Conservation (phyloP, 1,284 basidiomycete species). For the Microbotryomycetes sp. region DNA sequence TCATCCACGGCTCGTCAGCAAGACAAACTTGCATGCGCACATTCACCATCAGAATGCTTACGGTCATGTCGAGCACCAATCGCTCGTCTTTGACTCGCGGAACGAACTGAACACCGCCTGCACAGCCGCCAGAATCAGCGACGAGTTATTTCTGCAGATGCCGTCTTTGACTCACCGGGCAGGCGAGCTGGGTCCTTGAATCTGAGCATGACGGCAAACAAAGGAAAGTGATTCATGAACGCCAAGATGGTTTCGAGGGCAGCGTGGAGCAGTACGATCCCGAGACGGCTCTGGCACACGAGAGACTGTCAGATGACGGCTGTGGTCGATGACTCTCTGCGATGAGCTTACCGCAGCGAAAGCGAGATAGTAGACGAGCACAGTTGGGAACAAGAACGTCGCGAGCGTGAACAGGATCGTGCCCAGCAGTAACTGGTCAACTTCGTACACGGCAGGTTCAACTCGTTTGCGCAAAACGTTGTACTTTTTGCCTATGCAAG, state of each 20-base stretch:
- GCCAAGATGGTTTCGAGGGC: conserved; percentile 57
- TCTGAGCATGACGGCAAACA: conserved; percentile 81
- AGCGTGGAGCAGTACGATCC: conserved; percentile 55
- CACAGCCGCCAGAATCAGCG: not conserved
- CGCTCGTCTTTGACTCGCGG: not conserved
- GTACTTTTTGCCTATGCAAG: conserved; percentile 63
- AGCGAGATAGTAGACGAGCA: conserved; percentile 72
- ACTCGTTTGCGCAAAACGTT: conserved; percentile 74
- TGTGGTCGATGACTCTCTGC: conserved; percentile 3
- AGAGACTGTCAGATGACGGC: not conserved
- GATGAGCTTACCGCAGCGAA: conserved; percentile 60
- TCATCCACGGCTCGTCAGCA: no score
- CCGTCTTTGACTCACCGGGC: conserved; percentile 52
- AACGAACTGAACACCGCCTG: conserved; percentile 5
- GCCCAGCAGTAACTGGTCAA: conserved; percentile 89
- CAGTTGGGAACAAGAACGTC: conserved; percentile 83
- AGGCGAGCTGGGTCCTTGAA: conserved; percentile 74
- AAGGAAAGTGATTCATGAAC: conserved; percentile 80
- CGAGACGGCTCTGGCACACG: conserved; percentile 53
- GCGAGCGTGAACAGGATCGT: conserved; percentile 90
- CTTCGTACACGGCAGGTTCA: conserved; percentile 82
- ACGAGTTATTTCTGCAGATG: no score
- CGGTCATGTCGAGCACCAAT: conserved; percentile 8
- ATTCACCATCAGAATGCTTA: no score
- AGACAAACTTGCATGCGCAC: no score